Conservation (phyloP, 768 basidiomycete genomes). For the Collybiopsis confluens region DNA sequence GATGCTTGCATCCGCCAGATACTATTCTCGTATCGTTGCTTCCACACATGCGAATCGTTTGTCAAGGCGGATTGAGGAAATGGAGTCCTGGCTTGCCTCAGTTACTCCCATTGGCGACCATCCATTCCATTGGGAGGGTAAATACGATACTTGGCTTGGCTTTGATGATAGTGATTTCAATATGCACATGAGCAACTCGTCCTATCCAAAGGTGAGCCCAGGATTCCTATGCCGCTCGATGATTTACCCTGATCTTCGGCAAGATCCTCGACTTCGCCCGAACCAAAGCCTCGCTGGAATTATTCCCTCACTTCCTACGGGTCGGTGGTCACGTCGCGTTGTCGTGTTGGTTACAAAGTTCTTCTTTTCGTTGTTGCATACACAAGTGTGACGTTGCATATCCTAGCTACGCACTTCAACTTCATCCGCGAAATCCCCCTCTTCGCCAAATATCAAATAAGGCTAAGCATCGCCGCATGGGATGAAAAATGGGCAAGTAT, state of each 20-base stretch:
- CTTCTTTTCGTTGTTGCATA: not conserved
- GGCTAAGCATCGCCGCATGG: constrained; percentile 40
- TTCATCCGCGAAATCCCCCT: constrained; percentile 49
- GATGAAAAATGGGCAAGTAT: constrained; percentile 51
- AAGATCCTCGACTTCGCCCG: constrained; percentile 6
- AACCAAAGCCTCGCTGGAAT: constrained; percentile 4
- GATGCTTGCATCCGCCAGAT: not conserved
- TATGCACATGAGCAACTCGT: constrained; percentile 76
- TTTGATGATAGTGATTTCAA: constrained; percentile 74
- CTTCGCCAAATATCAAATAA: constrained; percentile 39
- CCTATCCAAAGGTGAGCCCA: constrained; percentile 65
- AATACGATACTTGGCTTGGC: constrained; percentile 12
- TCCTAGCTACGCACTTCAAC: constrained; percentile 42
- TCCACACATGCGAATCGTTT: not conserved
- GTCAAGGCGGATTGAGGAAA: not conserved
- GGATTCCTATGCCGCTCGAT: not conserved
- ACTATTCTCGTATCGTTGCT: not conserved
- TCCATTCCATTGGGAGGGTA: constrained; percentile 1
- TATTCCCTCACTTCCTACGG: constrained; percentile 36
- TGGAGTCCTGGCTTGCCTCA: not conserved
- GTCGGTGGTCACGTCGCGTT: constrained; percentile 32
- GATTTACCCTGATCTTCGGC: not conserved
- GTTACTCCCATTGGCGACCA: constrained; percentile 4
- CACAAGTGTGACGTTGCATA: not conserved
- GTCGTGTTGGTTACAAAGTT: constrained; percentile 31